Percentiles rank a stretch among this genome's conserved stretches.
Evolutionary conservation across 495 filamentous ascomycete species (phyloP).

Genomic region (Rusavskia elegans): DNA sequence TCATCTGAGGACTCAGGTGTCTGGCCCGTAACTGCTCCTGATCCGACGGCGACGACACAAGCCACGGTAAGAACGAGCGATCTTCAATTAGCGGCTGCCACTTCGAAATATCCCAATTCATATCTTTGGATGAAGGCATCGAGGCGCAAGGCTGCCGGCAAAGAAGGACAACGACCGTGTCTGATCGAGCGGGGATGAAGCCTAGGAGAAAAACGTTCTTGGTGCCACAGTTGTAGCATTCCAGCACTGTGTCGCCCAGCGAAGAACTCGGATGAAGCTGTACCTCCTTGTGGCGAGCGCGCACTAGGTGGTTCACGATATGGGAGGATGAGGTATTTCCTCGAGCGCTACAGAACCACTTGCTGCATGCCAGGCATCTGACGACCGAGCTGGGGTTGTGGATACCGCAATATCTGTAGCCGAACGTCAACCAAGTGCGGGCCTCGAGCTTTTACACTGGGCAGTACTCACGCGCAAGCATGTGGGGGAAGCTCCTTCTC

Average conservation of each 20-base stretch:
- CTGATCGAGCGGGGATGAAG: conserved; percentile 98
- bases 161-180: conserved; percentile 91
- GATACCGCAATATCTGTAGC: conserved; percentile 68
- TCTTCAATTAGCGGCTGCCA: conserved; percentile 98
- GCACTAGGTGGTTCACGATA: conserved; percentile 95
- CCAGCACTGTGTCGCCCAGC: conserved; percentile 91
- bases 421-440: background rate
- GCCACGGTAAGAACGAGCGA: conserved; percentile 87
- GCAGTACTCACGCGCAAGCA: conserved; percentile 75
- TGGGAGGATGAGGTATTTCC: conserved; percentile 95
- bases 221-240: conserved; percentile 98
- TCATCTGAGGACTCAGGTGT: conserved; percentile 87
- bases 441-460: background rate
- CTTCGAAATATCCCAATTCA: conserved; percentile 98
- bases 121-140: conserved; percentile 93
- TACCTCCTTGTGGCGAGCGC: conserved; percentile 96
- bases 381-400: conserved; percentile 91
- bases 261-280: conserved; percentile 88
- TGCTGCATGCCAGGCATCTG: conserved; percentile 87
- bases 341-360: conserved; percentile 98
- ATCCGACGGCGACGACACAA: conserved; percentile 78
- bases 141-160: conserved; percentile 94
- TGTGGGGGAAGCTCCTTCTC: conserved; percentile 87
- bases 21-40: conserved; percentile 90
- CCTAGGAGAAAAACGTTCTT: conserved; percentile 99